These are phyloP conservation scores for Populus hybrid DNA, from an alignment of 441 rosid species.

Conservation along the genomic window DNA sequence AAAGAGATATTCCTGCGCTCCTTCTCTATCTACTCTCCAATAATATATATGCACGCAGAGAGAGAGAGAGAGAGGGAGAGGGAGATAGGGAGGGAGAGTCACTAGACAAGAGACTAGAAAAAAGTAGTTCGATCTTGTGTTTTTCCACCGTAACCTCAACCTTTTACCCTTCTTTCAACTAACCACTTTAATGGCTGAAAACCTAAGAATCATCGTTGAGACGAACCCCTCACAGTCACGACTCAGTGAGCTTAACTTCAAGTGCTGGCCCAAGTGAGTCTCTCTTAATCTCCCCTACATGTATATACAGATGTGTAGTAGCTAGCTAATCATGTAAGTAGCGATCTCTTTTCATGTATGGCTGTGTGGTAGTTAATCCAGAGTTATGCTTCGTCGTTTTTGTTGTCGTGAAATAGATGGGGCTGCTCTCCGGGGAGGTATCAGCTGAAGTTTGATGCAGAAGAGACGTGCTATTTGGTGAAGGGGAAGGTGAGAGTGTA, in stretches of 20 bases:
- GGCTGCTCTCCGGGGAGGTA: constrained; percentile 89
- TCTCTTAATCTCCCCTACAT: neutral
- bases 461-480: constrained; percentile 81
- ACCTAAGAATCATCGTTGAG: constrained; percentile 56
- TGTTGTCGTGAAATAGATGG: constrained; percentile 43
- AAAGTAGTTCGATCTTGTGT: neutral
- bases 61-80: neutral
- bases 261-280: constrained; percentile 94
- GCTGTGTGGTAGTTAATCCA: neutral
- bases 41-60: neutral
- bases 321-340: too few species aligned
- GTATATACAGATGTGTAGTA: neutral
- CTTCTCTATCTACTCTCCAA: neutral
- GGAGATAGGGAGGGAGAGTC: neutral
- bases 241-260: constrained; percentile 68
- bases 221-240: constrained; percentile 62
- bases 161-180: too few species aligned
- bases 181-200: constrained; percentile 26
- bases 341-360: neutral
- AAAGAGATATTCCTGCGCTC: neutral
- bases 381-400: neutral
- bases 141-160: neutral
- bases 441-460: constrained; percentile 81
- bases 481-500: constrained; percentile 80
- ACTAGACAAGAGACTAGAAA: neutral